Conservation (phyloP, 495 filamentous ascomycete species). For the Extremus antarcticus region DNA sequence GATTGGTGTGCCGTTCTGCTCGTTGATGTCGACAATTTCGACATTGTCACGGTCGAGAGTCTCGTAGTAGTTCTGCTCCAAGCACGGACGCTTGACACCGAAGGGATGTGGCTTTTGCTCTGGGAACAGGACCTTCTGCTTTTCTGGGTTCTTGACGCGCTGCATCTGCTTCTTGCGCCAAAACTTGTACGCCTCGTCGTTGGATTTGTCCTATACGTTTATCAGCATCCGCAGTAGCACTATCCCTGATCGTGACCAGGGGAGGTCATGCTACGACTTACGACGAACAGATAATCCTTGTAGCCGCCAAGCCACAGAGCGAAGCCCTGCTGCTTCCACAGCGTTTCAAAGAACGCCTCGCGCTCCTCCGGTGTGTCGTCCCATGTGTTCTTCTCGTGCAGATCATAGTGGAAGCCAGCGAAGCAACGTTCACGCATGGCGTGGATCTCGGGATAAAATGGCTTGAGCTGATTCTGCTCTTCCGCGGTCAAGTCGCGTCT, state of each 20-base stretch:
- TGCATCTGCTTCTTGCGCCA: constrained; percentile 34
- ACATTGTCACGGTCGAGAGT: constrained; percentile 39
- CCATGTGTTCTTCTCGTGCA: constrained; percentile 32
- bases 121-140: constrained; percentile 40
- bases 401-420: constrained; percentile 36
- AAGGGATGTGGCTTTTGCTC: constrained; percentile 36
- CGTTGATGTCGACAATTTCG: constrained; percentile 37
- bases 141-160: constrained; percentile 37
- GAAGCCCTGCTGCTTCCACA: constrained; percentile 42
- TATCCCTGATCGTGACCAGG: too few relatives aligned
- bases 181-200: constrained; percentile 36
- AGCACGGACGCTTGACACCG: constrained; percentile 38
- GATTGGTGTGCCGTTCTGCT: constrained; percentile 30
- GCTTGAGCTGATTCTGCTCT: constrained; percentile 28
- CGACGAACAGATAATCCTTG: constrained; percentile 37
- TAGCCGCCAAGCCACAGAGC: constrained; percentile 40
- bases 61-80: constrained; percentile 46
- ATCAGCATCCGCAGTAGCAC: too few relatives aligned
- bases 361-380: constrained; percentile 39
- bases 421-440: constrained; percentile 34
- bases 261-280: too few relatives aligned
- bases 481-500: constrained; percentile 15
- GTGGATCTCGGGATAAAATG: constrained; percentile 38
- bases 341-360: constrained; percentile 34
- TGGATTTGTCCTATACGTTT: constrained; percentile 44